phyloP scores from a whole-genome alignment of 108 stramenopile genomes.

The Cyclotella sp. region DNA sequence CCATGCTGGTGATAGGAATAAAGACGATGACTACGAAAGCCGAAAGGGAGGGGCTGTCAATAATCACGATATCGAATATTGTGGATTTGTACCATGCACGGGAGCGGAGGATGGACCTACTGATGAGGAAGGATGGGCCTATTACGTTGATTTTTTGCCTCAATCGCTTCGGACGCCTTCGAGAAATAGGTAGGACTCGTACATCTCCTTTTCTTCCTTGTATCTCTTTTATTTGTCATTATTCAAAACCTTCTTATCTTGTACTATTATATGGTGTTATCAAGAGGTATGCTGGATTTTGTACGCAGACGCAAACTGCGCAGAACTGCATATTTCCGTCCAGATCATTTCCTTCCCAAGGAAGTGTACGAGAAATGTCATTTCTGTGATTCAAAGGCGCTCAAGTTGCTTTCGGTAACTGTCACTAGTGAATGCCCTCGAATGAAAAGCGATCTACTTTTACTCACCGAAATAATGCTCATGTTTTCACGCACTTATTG shows the following conservation, averaged over 20 bases:
- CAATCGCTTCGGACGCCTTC: slow-evolving; percentile 51
- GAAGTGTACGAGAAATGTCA: slow-evolving; percentile 57
- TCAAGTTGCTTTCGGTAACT: slow-evolving; percentile 41
- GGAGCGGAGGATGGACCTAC: slow-evolving; percentile 37
- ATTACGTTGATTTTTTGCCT: slow-evolving; percentile 57
- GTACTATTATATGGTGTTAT: no score
- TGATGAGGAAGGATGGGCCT: slow-evolving; percentile 60
- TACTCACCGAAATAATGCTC: no score
- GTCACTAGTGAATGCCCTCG: slow-evolving; percentile 14
- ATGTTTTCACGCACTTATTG: not conserved
- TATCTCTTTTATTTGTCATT: not conserved
- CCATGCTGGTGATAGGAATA: not conserved
- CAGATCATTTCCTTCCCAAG: slow-evolving; percentile 56
- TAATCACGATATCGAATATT: slow-evolving; percentile 11
- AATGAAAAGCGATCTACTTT: no score
- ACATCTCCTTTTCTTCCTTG: no score
- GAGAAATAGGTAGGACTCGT: slow-evolving; percentile 42
- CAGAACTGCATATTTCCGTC: slow-evolving; percentile 57
- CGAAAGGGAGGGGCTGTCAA: not conserved
- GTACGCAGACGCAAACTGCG: slow-evolving; percentile 62
- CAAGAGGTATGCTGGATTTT: slow-evolving; percentile 54
- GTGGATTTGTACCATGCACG: slow-evolving; percentile 27
- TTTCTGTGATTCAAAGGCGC: slow-evolving; percentile 67
- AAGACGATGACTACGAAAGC: slow-evolving; percentile 33
- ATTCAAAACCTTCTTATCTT: not conserved